Conservation (phyloP, 805 yeast genomes). For the Kodamaea kaohsiungensis region DNA sequence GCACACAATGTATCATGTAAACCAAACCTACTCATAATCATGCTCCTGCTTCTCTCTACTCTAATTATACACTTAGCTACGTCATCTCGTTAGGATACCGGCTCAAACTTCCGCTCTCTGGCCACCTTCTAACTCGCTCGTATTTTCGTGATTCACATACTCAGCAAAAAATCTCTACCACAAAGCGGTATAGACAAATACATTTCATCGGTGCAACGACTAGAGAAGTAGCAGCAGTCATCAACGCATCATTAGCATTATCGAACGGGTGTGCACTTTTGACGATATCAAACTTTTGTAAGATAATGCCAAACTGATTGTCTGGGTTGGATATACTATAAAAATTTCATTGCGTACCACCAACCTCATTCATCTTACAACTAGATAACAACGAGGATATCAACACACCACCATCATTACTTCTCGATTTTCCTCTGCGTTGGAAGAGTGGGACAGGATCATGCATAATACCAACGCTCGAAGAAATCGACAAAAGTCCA, state of each 20-base stretch:
- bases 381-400: neutral
- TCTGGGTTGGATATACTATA: neutral
- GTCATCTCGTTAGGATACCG: neutral
- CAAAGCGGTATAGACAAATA: neutral
- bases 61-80: neutral
- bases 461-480: constrained; percentile 6
- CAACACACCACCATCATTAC: neutral
- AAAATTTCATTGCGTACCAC: neutral
- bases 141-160: neutral
- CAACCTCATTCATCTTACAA: neutral
- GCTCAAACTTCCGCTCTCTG: neutral
- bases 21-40: no score
- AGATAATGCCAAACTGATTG: neutral
- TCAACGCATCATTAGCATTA: neutral
- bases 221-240: neutral
- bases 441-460: neutral
- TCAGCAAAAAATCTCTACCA: neutral
- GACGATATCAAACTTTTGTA: neutral
- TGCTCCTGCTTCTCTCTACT: neutral
- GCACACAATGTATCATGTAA: no score
- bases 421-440: neutral
- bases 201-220: neutral
- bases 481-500: neutral
- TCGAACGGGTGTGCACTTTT: neutral
- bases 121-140: neutral